Base-by-base conservation (phyloP, 306 rosid species). In the Trifolium fragiferum region DNA sequence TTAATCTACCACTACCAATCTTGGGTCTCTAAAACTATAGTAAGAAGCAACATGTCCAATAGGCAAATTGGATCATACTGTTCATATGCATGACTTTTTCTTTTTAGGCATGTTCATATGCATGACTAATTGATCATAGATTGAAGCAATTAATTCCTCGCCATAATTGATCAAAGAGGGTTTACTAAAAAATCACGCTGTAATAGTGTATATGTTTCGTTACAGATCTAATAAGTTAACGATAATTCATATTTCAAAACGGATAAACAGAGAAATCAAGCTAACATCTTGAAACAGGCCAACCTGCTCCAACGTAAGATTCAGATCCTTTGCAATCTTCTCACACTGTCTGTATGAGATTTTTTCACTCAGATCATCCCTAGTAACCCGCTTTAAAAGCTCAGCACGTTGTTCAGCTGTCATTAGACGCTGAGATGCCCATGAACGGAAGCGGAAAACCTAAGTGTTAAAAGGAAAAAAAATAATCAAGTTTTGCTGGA, bases 391-490 rank as follows among this genome's bases (percentile, higher is more conserved):
- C 84, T 87, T 86, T 72, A 86, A 68, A 74, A 90, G 93, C 79
- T 88, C 87, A 62, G 86, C 88, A 76, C 96, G 96, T 64, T 94
- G 97, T 60, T 84, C 93, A 58, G 92, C 89, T 60, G 95, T 91
- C 96, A 91, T 94, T 63, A 94, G 89, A 76, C 83, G 89, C 47
- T 76, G 73, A 55, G 93, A 88, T 62, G 98, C 88, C 98, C 98
- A 94, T 19, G 96, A 91, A 50, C 92, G 89, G 73, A 57, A 84
- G 76, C 74, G 89, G 65, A 79, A 94, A 58, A 86, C 90, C 98
- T 94, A 84, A 70, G 70, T 83, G 80, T 60, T 63, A 59, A 71
- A 30, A 68, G 51, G 40, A 47, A 7, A 20, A 16, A 43, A 13
- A 16, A 75, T 38, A 12, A 21, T 38, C 23, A 67, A 68, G 57